Evolutionary conservation across 2,329 filamentous ascomycete genomes (phyloP).

Genomic region (Chalaropsis ovoidea): DNA sequence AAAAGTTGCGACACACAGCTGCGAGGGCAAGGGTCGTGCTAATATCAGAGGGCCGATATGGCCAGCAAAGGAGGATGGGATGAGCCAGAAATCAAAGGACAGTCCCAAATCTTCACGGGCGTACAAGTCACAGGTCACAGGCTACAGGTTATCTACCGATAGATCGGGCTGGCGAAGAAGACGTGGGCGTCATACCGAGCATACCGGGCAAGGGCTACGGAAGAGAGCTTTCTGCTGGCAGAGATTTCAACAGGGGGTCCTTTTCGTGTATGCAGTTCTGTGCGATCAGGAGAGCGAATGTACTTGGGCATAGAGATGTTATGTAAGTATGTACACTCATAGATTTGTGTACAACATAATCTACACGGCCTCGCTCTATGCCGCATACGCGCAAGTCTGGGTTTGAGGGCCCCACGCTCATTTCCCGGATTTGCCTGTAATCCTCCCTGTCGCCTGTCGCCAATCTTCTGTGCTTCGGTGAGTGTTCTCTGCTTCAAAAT

Average conservation of each 20-base stretch:
- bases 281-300: not conserved
- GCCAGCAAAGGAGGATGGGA: not conserved
- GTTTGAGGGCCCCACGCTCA: slow-evolving; percentile 8
- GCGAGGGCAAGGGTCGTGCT: not conserved
- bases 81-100: not conserved
- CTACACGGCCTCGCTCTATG: not conserved
- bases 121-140: not conserved
- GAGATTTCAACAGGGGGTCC: not conserved
- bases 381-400: not conserved
- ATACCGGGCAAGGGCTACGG: not conserved
- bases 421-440: not conserved
- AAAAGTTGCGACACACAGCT: not conserved
- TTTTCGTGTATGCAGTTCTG: not conserved
- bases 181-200: not conserved
- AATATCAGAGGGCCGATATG: not conserved
- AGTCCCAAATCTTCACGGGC: no score
- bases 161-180: not conserved
- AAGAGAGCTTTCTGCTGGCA: not conserved
- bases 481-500: slow-evolving; percentile 2
- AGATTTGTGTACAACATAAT: not conserved
- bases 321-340: not conserved
- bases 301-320: not conserved
- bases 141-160: not conserved
- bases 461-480: not conserved
- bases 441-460: not conserved